These are phyloP conservation scores for Cladosporium sp. DNA, from an alignment of 2,329 filamentous ascomycete genomes.

Conservation along the genomic window DNA sequence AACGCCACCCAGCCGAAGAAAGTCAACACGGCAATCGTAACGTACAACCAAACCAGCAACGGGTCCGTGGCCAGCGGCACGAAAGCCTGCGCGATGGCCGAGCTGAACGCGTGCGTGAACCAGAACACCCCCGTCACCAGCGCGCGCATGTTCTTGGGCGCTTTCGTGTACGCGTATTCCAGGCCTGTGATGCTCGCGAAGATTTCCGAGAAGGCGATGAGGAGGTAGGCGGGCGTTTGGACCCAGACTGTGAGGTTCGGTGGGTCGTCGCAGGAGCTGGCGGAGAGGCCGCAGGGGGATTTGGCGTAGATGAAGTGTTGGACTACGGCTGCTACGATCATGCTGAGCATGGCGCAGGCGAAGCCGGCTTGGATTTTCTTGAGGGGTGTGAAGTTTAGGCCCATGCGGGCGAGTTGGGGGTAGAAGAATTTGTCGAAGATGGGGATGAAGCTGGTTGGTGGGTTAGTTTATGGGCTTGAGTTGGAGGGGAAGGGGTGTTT, in stretches of 20 bases:
- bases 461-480: background rate
- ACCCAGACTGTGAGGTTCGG: constrained; percentile 38
- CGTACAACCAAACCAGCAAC: constrained; percentile 57
- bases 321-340: constrained; percentile 51
- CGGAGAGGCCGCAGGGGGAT: constrained; percentile 26
- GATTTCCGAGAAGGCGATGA: constrained; percentile 43
- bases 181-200: constrained; percentile 45
- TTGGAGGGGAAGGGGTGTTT: background rate
- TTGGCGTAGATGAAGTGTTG: constrained; percentile 53
- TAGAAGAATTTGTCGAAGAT: constrained; percentile 42
- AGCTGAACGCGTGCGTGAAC: constrained; percentile 55
- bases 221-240: constrained; percentile 42
- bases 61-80: constrained; percentile 59
- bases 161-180: constrained; percentile 45
- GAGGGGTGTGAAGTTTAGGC: constrained; percentile 42
- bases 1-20: constrained; percentile 9
- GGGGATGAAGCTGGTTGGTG: constrained; percentile 33
- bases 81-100: constrained; percentile 57
- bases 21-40: constrained; percentile 13
- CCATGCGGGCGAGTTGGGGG: constrained; percentile 35
- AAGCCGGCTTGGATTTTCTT: constrained; percentile 50
- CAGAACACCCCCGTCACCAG: constrained; percentile 54
- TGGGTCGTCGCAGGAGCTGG: constrained; percentile 29
- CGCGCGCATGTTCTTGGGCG: constrained; percentile 43
- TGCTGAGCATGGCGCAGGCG: constrained; percentile 47